Percentiles rank a stretch among this genome's conserved stretches.
Conservation (phyloP, 345 rosid species). For the Eucalyptus curtisii region DNA sequence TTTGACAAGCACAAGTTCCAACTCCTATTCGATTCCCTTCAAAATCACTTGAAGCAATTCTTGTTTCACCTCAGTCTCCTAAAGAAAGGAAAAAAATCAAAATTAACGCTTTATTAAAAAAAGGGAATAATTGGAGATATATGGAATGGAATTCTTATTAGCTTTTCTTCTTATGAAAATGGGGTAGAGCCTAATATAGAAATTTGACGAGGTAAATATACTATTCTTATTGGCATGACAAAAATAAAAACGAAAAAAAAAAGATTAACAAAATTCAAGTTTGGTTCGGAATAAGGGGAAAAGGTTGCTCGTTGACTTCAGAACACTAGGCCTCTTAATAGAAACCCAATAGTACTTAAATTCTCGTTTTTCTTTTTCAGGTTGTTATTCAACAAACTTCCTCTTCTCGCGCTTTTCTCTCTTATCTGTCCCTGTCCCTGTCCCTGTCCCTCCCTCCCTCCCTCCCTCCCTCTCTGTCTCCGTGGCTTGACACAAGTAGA, state of each 20-base stretch:
- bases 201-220: neutral
- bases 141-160: neutral
- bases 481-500: neutral
- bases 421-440: too few species aligned
- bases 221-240: neutral
- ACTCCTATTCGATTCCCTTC: neutral
- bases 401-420: neutral
- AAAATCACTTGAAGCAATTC: neutral
- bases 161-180: neutral
- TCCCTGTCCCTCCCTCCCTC: too few species aligned
- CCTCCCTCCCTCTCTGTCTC: neutral
- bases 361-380: neutral
- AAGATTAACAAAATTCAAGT: too few species aligned
- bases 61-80: neutral
- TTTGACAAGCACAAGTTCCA: neutral
- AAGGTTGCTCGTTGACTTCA: neutral
- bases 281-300: neutral
- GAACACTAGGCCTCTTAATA: neutral
- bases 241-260: too few species aligned
- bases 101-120: neutral
- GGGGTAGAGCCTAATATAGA: neutral
- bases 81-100: neutral
- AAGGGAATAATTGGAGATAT: neutral
- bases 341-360: neutral
- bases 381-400: neutral